Evolutionary conservation across 257 asterid species (phyloP), one percentile per base, ranked within the genome.

Genomic region (Leonotis leonurus): DNA sequence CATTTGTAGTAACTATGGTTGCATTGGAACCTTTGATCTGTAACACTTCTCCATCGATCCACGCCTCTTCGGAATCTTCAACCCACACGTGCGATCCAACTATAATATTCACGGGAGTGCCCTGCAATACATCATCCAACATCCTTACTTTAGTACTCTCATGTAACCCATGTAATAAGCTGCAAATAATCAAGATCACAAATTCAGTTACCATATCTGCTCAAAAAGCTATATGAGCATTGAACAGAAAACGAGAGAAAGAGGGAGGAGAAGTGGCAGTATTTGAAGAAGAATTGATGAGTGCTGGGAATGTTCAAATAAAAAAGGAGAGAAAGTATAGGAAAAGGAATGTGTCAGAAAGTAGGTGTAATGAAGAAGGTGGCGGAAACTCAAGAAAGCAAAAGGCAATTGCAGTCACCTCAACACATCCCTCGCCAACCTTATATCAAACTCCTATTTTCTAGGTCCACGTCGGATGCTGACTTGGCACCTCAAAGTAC

Each of bases 51-150:
- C 97, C 97, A 75, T 90, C 95, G 45, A 87, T 80, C 97, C 97
- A 87, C 73, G 95, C 90, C 35, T 45, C 59, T 40, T 87, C 97
- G 52, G 87, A 87, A 79, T 87, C 97, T 77, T 87, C 97, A 6
- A 66, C 83, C 97, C 97, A 85, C 51, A 90, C 97, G 50, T 85
- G 96, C 55, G 95, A 83, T 83, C 97, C 96, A 58, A 85, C 93
- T 3, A 90, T 87, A 8, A 90, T 90, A 73, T 87, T 90, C 37
- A 90, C 90, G 0, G 97, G 97, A 49, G 96, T 90, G 64, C 97
- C 97, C 96, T 90, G 90, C 40, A 33, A 2, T 27, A 3, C 3
- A 65, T 64, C 69, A 75, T 78, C 60, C 61, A 63, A 72, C 69
- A 62, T 56, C 46, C 5, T 43, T 60, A 36, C 53, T 41, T 58